Conservation (phyloP, 331 rosid genomes). For the Quercus phellos region DNA sequence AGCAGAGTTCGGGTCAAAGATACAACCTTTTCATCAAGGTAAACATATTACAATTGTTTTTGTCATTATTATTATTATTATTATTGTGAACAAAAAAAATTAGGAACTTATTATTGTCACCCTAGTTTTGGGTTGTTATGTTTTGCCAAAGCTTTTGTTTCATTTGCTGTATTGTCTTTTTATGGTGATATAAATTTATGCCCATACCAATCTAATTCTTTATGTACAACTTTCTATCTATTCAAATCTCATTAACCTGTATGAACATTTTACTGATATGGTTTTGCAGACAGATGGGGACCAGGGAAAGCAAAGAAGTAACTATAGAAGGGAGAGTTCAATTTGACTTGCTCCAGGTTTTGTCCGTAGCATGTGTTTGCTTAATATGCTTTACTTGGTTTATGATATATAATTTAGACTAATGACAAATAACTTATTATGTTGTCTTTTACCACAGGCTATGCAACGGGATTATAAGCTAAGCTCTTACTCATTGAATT, state of each 20-base stretch:
- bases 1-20: conserved; percentile 91
- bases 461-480: conserved; percentile 90
- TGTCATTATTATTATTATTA: conserved; percentile 7
- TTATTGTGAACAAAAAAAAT: neutral
- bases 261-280: conserved; percentile 7
- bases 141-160: neutral
- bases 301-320: conserved; percentile 94
- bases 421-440: conserved; percentile 14
- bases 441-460: conserved; percentile 42
- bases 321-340: conserved; percentile 94
- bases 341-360: conserved; percentile 95
- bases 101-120: neutral
- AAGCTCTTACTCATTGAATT: conserved; percentile 93
- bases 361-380: conserved; percentile 13
- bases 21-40: conserved; percentile 97
- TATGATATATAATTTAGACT: neutral
- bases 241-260: neutral
- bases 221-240: conserved; percentile 8
- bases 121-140: neutral
- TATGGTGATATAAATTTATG: neutral
- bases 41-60: conserved; percentile 16
- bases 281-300: conserved; percentile 74
- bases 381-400: conserved; percentile 15
- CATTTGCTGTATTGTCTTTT: neutral
- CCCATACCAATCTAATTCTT: neutral